Evolutionary conservation across 257 asterid species (phyloP), one percentile per base, ranked within the genome.

Genomic region (Fraxinus quadrangulata): DNA sequence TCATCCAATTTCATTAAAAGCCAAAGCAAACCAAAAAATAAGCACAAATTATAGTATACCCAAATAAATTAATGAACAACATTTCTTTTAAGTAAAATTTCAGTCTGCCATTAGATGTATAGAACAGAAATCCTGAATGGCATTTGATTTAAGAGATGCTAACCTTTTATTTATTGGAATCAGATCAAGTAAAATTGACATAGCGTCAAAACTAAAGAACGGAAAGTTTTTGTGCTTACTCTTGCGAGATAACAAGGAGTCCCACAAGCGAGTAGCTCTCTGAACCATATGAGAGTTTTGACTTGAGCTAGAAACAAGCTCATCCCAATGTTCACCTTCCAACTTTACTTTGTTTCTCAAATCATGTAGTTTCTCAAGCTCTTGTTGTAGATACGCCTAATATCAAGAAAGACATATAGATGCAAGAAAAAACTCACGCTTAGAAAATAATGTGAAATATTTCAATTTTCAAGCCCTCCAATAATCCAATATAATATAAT

Each of bases 281-380:
- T 95, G 99, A 85, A 95, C 99, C 94, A 95, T 93, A 81, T 93
- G 96, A 72, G 99, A 94, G 84, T 91, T 95, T 85, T 95, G 99
- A 80, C 99, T 95, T 79, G 99, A 95, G 88, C 96, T 92, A 82
- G 99, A 95, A 72, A 95, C 97, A 75, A 95, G 99, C 85, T 93
- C 98, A 86, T 95, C 99, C 99, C 99, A 93, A 36, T 85, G 90
- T 86, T 91, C 99, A 81, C 99, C 99, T 89, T 95, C 98, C 83
- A 92, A 77, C 86, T 93, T 95, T 83, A 95, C 99, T 86, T 93
- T 93, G 84, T 93, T 95, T 84, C 98, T 91, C 89, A 88, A 77
- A 76, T 95, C 98, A 73, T 95, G 97, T 73, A 93, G 91, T 80
- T 92, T 95, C 85, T 93, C 99, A 85, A 95, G 92, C 87, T 95